Percentiles rank a stretch among this genome's conserved stretches.
Conservation (phyloP, 2,329 filamentous ascomycete genomes). For the Pseudocercospora macadamiae region DNA sequence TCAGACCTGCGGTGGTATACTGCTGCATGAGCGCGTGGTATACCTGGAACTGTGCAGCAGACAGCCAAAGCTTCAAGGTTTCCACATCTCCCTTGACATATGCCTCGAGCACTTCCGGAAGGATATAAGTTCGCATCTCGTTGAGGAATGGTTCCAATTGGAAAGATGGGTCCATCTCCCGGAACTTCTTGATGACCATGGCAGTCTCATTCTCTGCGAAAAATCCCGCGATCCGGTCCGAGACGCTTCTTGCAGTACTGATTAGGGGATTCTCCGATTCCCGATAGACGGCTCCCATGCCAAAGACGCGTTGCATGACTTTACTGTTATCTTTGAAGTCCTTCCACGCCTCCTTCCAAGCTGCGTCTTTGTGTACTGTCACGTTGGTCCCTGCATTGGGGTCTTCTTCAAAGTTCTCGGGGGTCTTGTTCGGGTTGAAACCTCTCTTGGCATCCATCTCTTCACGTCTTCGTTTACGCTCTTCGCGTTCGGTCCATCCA, state of each 20-base stretch:
- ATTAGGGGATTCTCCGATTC: constrained; percentile 98
- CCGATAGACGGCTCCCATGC: constrained; percentile 82
- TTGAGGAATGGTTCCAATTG: constrained; percentile 92
- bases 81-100: constrained; percentile 96
- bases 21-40: constrained; percentile 97
- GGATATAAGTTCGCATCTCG: constrained; percentile 95
- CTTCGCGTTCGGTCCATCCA: constrained; percentile 95
- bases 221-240: constrained; percentile 89
- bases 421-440: constrained; percentile 41
- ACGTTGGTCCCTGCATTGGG: constrained; percentile 93
- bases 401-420: constrained; percentile 75
- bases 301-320: constrained; percentile 85
- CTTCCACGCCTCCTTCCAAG: constrained; percentile 98
- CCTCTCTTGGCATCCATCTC: constrained; percentile 62
- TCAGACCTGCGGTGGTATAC: constrained; percentile 89
- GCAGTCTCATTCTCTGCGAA: constrained; percentile 99
- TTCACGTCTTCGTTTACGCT: constrained; percentile 79
- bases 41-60: constrained; percentile 92
- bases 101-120: constrained; percentile 94
- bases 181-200: constrained; percentile 96
- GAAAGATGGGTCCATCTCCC: constrained; percentile 92
- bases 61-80: constrained; percentile 91
- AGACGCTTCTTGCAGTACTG: constrained; percentile 88
- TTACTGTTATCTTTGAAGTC: constrained; percentile 91
- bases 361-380: constrained; percentile 93